Percentiles rank a stretch among this genome's conserved stretches.
phyloP scores from a whole-genome alignment of 768 basidiomycete genomes.

The Mycena venus region DNA sequence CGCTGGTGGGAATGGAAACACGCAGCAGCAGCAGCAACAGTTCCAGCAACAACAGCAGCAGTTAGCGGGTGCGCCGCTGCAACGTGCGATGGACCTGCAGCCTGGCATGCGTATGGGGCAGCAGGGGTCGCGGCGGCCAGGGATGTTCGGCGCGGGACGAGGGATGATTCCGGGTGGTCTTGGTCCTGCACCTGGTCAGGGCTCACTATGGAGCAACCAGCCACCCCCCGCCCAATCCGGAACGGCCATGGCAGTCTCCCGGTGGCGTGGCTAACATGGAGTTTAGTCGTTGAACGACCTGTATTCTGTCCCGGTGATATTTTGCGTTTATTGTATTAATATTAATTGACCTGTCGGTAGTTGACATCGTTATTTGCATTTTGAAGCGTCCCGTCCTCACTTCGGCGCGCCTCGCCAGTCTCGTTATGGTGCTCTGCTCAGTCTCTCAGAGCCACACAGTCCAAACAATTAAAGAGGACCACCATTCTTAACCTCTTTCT shows the following conservation, averaged over 20 bases:
- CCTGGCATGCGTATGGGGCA: constrained; percentile 66
- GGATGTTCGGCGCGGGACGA: constrained; percentile 68
- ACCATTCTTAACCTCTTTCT: too few species aligned
- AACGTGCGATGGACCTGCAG: constrained; percentile 65
- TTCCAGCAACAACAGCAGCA: constrained; percentile 46
- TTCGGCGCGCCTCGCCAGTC: too few species aligned
- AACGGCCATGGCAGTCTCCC: constrained; percentile 22
- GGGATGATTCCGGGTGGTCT: constrained; percentile 48
- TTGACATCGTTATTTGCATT: too few species aligned
- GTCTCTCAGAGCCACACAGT: too few species aligned
- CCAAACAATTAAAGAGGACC: too few species aligned
- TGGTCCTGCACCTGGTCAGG: constrained; percentile 48
- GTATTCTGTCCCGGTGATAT: constrained; percentile 19
- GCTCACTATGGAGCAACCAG: constrained; percentile 50
- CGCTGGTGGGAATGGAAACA: constrained; percentile 37
- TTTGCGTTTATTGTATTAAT: constrained; percentile 22
- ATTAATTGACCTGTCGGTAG: background rate
- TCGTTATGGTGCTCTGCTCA: too few species aligned
- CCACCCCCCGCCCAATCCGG: constrained; percentile 2
- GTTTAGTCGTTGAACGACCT: constrained; percentile 20
- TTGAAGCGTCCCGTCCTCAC: too few species aligned
- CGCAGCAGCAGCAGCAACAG: constrained; percentile 36
- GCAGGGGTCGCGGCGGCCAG: constrained; percentile 65
- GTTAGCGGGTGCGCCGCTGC: constrained; percentile 49
- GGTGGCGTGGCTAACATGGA: constrained; percentile 19